Base-by-base conservation (phyloP, 371 early-diverging fungal genomes). In the Mucor indicus region DNA sequence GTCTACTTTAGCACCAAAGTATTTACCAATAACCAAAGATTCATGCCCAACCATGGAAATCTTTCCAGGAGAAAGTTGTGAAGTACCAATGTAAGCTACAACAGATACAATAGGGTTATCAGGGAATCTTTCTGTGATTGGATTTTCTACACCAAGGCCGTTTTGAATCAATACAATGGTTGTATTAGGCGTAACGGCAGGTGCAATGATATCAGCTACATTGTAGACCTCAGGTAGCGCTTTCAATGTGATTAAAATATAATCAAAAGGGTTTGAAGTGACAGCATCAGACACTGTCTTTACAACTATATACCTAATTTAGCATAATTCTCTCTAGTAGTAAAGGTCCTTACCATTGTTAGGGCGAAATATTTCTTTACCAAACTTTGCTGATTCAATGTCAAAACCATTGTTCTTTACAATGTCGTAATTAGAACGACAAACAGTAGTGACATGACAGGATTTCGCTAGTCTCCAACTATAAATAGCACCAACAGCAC, bases 161-260 rank as follows among this genome's bases (percentile, higher is more conserved):
- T 94, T 94, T 61, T 94, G 95, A 30, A 93, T 85, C 53, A 92
- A 60, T 3, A 91, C 80, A 27, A 94, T 81, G 1, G 79, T 50
- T 12, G 89, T 86, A 11, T 79, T 62, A 11, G 13, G 4, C 4
- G 72, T 60, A 2, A 87, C 81, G 0, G 81, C 83, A 21, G 87
- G 81, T 1, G 69, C 75, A 57, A 88, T 80, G 17, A 85, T 72
- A 3, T 79, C 78, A 11, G 84, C 75, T 21, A 83, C 75, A 48
- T 79, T 75, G 44, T 73, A 75, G 1, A 83, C 53, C 23, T 85
- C 80, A 9, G 89, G 86, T 45, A 89, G 53, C 2, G 84, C 85
- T 59, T 94, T 94, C 40, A 89, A 72, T 38, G 86, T 84, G 2
- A 92, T 76, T 19, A 92, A 36, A 17, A 92, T 69, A 51, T 77